These are phyloP conservation scores for Kodamaea kaohsiungensis DNA, from an alignment of 805 yeast species.

Conservation along the genomic window DNA sequence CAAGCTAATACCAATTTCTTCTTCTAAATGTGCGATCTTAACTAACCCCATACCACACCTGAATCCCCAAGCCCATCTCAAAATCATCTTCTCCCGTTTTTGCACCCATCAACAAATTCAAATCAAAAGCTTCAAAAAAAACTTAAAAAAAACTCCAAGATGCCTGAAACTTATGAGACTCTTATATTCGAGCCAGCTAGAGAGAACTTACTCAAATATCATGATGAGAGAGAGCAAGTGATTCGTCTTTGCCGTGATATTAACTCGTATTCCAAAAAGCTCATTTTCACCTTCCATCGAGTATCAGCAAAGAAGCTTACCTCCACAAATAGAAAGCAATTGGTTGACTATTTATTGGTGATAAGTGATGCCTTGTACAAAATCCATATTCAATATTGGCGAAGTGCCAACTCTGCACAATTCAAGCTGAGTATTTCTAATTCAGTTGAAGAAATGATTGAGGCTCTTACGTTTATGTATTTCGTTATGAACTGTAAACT, in stretches of 20 bases:
- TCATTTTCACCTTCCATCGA: slow-evolving; percentile 27
- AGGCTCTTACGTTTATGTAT: slow-evolving; percentile 26
- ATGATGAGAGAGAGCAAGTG: slow-evolving; percentile 34
- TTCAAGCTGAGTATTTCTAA: slow-evolving; percentile 23
- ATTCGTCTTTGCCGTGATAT: slow-evolving; percentile 39
- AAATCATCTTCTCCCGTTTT: neutral
- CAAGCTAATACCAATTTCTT: no score
- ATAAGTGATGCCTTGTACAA: slow-evolving; percentile 7
- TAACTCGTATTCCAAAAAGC: slow-evolving; percentile 39
- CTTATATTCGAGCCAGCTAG: slow-evolving; percentile 23
- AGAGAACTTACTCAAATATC: slow-evolving; percentile 20
- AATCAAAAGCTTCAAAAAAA: neutral
- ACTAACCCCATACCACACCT: no score
- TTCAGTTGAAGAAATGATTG: slow-evolving; percentile 28
- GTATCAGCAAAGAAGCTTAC: slow-evolving; percentile 6
- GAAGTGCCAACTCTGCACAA: slow-evolving; percentile 15
- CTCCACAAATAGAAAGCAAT: slow-evolving; percentile 11
- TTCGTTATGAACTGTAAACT: slow-evolving; percentile 15
- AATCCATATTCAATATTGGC: slow-evolving; percentile 9
- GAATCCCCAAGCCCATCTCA: no score
- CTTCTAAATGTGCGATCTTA: no score
- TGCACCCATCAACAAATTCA: neutral
- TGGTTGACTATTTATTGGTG: slow-evolving; percentile 13
- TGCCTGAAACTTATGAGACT: neutral
- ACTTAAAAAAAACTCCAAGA: neutral